These are phyloP conservation scores for Linum usitatissimum DNA, from an alignment of 345 rosid species.

Conservation along the genomic window DNA sequence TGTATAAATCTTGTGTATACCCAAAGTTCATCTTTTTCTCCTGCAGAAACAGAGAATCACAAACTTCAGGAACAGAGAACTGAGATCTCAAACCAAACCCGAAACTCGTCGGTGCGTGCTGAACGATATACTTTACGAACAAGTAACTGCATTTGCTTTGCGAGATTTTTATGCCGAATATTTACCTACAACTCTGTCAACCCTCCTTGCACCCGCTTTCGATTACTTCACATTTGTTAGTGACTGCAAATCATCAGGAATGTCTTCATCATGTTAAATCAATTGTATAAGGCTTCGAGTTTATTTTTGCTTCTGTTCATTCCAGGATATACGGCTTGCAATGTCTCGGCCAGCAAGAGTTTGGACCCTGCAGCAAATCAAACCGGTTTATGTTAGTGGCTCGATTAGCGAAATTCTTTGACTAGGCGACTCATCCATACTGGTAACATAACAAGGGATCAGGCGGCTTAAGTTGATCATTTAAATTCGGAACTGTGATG, in stretches of 20 bases:
- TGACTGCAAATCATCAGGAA: conserved; percentile 3
- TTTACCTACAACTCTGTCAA: conserved; percentile 11
- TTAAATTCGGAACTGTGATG: neutral
- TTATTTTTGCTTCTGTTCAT: conserved; percentile 16
- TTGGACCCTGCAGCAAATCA: conserved; percentile 32
- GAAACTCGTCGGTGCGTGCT: too few species aligned
- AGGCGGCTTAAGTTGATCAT: neutral
- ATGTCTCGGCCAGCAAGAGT: conserved; percentile 66
- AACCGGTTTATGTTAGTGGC: conserved; percentile 1
- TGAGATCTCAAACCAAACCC: too few species aligned
- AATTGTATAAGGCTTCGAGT: neutral
- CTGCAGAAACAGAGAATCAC: neutral
- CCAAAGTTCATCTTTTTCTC: neutral
- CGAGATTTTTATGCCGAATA: too few species aligned
- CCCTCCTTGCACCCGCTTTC: conserved; percentile 7
- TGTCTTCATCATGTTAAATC: neutral
- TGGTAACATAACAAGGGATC: neutral
- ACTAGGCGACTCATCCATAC: neutral
- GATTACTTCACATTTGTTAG: conserved; percentile 4
- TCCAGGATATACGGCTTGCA: conserved; percentile 32
- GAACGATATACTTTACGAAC: neutral
- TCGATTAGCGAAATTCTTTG: too few species aligned
- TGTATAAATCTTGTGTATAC: neutral
- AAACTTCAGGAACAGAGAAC: neutral
- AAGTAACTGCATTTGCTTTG: neutral